A percentile compares a stretch with the other conserved stretches of the same genome.
These are phyloP conservation scores for Cyanophora paradoxa DNA, from an alignment of 78 protist species.

Conservation along the genomic window DNA sequence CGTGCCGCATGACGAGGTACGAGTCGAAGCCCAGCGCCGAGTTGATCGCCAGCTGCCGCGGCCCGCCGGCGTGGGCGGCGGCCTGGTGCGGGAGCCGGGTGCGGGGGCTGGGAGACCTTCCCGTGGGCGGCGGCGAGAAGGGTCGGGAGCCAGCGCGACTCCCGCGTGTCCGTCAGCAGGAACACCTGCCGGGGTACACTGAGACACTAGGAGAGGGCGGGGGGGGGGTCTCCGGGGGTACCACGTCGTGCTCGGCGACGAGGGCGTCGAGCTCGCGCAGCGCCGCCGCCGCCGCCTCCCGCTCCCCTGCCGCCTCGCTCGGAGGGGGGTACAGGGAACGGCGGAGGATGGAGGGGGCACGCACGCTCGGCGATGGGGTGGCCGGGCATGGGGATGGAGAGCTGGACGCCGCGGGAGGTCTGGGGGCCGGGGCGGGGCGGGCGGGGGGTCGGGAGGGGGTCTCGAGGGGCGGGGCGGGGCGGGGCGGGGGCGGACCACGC, in stretches of 20 bases:
- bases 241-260: constrained; percentile 75
- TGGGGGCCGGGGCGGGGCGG: neutral
- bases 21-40: constrained; percentile 95
- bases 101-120: constrained; percentile 15
- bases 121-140: constrained; percentile 46
- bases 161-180: constrained; percentile 93
- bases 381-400: constrained; percentile 97
- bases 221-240: no score
- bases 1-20: constrained; percentile 91
- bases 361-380: constrained; percentile 54
- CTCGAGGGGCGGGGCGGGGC: neutral
- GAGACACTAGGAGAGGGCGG: no score
- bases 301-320: neutral
- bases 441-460: neutral
- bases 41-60: constrained; percentile 39
- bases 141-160: constrained; percentile 94
- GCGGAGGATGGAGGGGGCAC: no score
- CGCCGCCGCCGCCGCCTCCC: no score
- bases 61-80: neutral
- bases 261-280: constrained; percentile 54
- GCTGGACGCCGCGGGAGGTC: constrained; percentile 18
- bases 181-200: no score
- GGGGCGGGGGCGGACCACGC: neutral
- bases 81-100: neutral
- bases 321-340: neutral